Conservation (phyloP, 805 yeast genomes). For the Candida namnaoensis region DNA sequence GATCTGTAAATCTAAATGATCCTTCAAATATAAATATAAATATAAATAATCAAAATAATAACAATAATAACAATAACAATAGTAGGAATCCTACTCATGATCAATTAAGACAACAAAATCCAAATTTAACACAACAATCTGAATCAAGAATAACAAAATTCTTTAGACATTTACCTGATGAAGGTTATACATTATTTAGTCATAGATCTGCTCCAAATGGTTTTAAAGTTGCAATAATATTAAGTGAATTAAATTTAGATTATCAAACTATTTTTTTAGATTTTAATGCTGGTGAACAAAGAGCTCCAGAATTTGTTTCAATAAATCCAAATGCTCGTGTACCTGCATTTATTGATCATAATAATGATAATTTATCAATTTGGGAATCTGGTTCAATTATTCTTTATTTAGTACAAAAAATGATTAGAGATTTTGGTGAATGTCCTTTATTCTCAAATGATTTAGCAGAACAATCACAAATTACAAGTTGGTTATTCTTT, state of each 20-base stretch:
- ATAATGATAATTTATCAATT: slow-evolving; percentile 65
- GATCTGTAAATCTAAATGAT: slow-evolving; percentile 1
- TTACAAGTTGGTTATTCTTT: slow-evolving; percentile 84
- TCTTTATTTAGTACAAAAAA: slow-evolving; percentile 68
- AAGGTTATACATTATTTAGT: slow-evolving; percentile 76
- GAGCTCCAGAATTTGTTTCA: slow-evolving; percentile 90
- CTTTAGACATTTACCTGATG: slow-evolving; percentile 66
- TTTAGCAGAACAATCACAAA: slow-evolving; percentile 72
- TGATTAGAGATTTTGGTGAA: slow-evolving; percentile 52
- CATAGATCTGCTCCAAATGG: slow-evolving; percentile 95
- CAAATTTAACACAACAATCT: slow-evolving; percentile 31
- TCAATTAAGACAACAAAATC: slow-evolving; percentile 35
- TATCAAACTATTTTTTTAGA: slow-evolving; percentile 81
- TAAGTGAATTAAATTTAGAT: slow-evolving; percentile 72
- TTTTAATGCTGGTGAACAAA: slow-evolving; percentile 82
- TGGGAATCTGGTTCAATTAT: slow-evolving; percentile 97
- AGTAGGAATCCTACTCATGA: slow-evolving; percentile 8
- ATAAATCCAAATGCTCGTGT: slow-evolving; percentile 94
- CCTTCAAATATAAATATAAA: slow-evolving; percentile 31
- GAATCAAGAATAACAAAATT: slow-evolving; percentile 60
- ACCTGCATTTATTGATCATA: slow-evolving; percentile 89
- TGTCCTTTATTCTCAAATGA: slow-evolving; percentile 78
- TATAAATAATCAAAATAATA: no score
- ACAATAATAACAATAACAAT: no score
- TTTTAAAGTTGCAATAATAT: slow-evolving; percentile 85